Percentiles rank a stretch among this genome's conserved stretches.
These are phyloP conservation scores for Alliaria petiolata DNA, from an alignment of 345 rosid species.

Conservation along the genomic window DNA sequence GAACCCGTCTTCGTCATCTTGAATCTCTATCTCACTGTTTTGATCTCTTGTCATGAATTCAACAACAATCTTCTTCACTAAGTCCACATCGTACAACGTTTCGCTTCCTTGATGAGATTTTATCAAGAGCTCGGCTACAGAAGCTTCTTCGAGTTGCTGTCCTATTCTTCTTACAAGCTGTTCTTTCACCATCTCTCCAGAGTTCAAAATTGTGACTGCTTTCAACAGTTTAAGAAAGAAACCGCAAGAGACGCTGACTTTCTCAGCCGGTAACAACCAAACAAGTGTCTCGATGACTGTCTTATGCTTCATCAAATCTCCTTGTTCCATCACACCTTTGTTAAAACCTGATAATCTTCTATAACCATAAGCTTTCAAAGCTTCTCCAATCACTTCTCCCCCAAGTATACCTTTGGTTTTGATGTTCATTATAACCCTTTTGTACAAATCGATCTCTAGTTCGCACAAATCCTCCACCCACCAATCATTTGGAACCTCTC, in stretches of 20 bases:
- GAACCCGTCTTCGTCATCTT: constrained; percentile 32
- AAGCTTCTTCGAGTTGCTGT: constrained; percentile 79
- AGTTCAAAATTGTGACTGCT: constrained; percentile 54
- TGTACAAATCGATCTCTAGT: constrained; percentile 63
- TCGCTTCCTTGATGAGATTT: constrained; percentile 47
- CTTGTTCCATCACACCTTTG: constrained; percentile 54
- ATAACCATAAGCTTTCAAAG: constrained; percentile 78
- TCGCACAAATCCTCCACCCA: constrained; percentile 94
- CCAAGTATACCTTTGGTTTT: constrained; percentile 42
- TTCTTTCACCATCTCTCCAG: constrained; percentile 43
- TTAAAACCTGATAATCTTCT: constrained; percentile 63
- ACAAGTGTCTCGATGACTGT: constrained; percentile 54
- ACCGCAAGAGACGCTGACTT: constrained; percentile 67
- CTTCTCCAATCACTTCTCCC: constrained; percentile 74
- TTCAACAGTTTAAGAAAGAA: constrained; percentile 78
- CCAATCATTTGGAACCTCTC: constrained; percentile 77
- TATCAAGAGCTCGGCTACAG: constrained; percentile 58
- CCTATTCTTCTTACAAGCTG: constrained; percentile 59
- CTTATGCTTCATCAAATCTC: constrained; percentile 47
- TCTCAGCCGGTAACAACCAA: constrained; percentile 59
- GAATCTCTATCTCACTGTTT: constrained; percentile 40
- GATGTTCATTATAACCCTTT: constrained; percentile 49
- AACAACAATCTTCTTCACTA: constrained; percentile 48
- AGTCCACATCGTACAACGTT: constrained; percentile 57
- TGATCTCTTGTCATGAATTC: constrained; percentile 60